A percentile compares a stretch with the other conserved stretches of the same genome.
Conservation (phyloP, 257 asterid genomes). For the Coffea eugenioides region DNA sequence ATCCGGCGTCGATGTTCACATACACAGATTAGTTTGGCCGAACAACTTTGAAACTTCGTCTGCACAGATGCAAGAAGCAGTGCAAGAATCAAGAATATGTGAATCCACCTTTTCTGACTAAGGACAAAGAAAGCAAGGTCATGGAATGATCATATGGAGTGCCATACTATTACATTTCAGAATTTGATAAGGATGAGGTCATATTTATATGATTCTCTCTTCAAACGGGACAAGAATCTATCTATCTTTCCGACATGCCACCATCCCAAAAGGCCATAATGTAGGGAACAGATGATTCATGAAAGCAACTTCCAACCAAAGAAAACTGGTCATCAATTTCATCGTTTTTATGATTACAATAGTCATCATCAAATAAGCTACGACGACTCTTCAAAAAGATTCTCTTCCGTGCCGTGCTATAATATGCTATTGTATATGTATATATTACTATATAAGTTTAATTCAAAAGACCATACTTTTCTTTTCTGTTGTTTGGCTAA, state of each 20-base stretch:
- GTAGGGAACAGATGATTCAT: neutral
- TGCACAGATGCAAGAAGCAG: neutral
- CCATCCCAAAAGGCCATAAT: neutral
- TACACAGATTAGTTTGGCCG: neutral
- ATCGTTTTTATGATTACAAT: neutral
- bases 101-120: neutral
- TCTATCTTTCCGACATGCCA: neutral
- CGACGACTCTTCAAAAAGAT: too few relatives aligned
- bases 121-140: neutral
- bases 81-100: neutral
- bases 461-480: too few relatives aligned
- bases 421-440: too few relatives aligned
- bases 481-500: too few relatives aligned
- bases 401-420: too few relatives aligned
- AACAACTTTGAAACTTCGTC: neutral
- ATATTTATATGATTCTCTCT: neutral
- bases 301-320: conserved; percentile 6
- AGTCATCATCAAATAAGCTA: neutral
- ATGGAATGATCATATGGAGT: neutral
- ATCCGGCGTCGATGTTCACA: neutral
- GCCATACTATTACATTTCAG: neutral
- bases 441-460: too few relatives aligned
- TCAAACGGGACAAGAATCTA: neutral
- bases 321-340: neutral
- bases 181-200: neutral